phyloP scores from a whole-genome alignment of 345 rosid genomes.

The Camelina hispida region DNA sequence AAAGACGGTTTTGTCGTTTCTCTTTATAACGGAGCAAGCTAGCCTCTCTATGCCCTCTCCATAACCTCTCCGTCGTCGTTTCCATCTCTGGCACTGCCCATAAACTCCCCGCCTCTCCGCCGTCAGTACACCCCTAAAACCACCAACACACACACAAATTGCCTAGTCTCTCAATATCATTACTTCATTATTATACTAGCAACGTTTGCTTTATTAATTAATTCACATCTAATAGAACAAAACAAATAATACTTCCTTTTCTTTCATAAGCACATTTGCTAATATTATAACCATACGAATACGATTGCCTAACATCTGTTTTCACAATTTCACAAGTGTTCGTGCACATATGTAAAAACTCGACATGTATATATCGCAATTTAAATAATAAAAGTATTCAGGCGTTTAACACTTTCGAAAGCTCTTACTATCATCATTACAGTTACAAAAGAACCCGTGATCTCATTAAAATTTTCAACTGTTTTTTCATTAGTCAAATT shows the following conservation, averaged over 20 bases:
- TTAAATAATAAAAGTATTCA: no score
- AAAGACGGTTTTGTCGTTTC: slow-evolving; percentile 86
- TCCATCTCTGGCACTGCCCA: slow-evolving; percentile 74
- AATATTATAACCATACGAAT: neutral
- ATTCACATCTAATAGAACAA: neutral
- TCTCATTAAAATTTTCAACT: neutral
- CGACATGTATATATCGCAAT: neutral
- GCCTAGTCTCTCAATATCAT: slow-evolving; percentile 7
- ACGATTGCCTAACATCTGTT: neutral
- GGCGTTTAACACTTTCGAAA: neutral
- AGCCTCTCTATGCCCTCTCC: slow-evolving; percentile 72
- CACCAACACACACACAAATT: slow-evolving; percentile 24
- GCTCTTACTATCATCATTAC: slow-evolving; percentile 9
- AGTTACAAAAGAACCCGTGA: slow-evolving; percentile 27
- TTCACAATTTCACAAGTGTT: neutral
- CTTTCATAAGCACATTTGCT: neutral
- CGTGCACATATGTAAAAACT: neutral
- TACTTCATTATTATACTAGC: neutral
- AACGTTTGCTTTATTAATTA: neutral
- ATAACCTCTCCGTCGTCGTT: slow-evolving; percentile 48
- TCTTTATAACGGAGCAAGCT: slow-evolving; percentile 91
- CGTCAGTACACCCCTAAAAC: slow-evolving; percentile 51
- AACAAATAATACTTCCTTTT: neutral
- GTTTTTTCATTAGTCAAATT: neutral
- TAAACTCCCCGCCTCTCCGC: slow-evolving; percentile 43